Evolutionary conservation across 2,329 filamentous ascomycete species (phyloP), one percentile per base, ranked within the genome.

Genomic region (Neopestalotiopsis rosae): DNA sequence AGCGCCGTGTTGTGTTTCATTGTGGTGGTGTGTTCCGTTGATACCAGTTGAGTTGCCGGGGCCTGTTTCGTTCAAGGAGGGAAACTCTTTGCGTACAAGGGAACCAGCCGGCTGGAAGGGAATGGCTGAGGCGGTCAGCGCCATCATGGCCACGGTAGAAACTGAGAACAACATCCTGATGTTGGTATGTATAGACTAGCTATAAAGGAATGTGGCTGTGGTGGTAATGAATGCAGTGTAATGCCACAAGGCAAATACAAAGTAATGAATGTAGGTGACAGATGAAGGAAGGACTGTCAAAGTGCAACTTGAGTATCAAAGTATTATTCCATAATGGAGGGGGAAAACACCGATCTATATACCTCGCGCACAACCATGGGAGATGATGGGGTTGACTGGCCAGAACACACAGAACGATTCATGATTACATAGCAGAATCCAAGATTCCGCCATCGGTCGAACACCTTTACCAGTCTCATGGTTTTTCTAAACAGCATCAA

Each of bases 91-190:
- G 45, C 45, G 45, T 6, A 20, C 45, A 52, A 52, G 45, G 45
- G 45, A 52, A 52, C 45, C 32, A 38, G 59, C 30, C 34, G 59
- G 59, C n/a, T 30, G 32, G 32, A 38, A 34, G 32, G 59, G 59
- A 28, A 61, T 61, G 32, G 59, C 30, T 34, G 59, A 14, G 30
- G 32, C 59, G 28, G 59, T 61, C 14, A 40, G n/a, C 32, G 59
- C 59, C 30, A 61, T 20, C 59, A 61, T 34, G 59, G 59, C 59
- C 12, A 61, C 9, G 59, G 59, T 61, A 61, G 59, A 61, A 12
- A 61, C 28, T 61, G 59, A 61, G 32, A 61, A 61, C 24, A 61
- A 61, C 59, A 61, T 61, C 28, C 32, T 61, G 59, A 59, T 61
- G 59, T 61, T 61, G 59, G 34, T 20, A 34, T 34, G n/a, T 20